Evolutionary conservation across 305 asterid species (phyloP), one percentile per base, ranked within the genome.

Genomic region (Solanum hybrid): DNA sequence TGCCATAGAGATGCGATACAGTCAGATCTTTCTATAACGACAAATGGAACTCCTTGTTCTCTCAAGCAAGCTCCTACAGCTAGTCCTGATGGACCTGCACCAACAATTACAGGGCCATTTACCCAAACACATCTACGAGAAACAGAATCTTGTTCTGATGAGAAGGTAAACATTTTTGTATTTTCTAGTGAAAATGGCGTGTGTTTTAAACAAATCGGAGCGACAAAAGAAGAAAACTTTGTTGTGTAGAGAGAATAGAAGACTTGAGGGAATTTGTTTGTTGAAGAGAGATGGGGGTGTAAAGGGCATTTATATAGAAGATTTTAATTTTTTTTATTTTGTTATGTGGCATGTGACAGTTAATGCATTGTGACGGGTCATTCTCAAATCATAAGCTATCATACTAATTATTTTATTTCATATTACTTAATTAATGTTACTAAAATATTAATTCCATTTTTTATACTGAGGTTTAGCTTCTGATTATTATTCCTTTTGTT

Each of bases 1-100:
- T 95, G 95, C 97, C 97, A 95, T 10, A 95, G 89, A 3, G 96
- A 93, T 4, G 97, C 96, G 36, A 95, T 91, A 94, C 95, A 95
- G 70, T 94, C 95, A 5, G 94, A 86, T 17, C 95, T 90, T 75
- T 95, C 97, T 2, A 95, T 91, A 37, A 95, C 88, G 5, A 95
- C 94, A 83, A 79, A 95, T 5, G 97, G 95, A 10, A 94, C 94
- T 79, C 94, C 96, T 39, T 92, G 93, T 89, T 91, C 89, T 57
- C 85, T 75, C 2, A 95, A 92, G 57, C 97, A 95, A 77, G 95
- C 95, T 10, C 95, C 97, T 10, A 95, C 96, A 2, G 97, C 97
- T 32, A 95, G 91, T 20, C 97, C 97, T 12, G 97, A 95, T 4
- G 97, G 97, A 4, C 97, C 96, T 20, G 95, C 95, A 8, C 96